These are phyloP conservation scores for Eragrostis nindensis DNA, from an alignment of 176 grass and related monocot genomes.

Conservation along the genomic window DNA sequence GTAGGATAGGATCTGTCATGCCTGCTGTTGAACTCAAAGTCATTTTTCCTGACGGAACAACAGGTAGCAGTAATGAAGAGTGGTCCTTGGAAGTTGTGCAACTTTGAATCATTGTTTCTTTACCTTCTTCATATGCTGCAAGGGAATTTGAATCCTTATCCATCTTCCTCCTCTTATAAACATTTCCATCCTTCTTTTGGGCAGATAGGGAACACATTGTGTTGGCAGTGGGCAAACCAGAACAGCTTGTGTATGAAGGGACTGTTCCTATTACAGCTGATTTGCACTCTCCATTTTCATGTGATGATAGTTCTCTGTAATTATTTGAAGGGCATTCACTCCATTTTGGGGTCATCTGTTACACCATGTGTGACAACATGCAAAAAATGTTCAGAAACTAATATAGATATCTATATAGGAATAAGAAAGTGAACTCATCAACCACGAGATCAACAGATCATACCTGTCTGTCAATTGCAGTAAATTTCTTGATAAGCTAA, in stretches of 20 bases:
- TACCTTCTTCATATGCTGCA: constrained; percentile 37
- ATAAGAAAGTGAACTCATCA: constrained; percentile 28
- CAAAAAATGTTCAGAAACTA: constrained; percentile 35
- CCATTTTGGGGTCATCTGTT: constrained; percentile 66
- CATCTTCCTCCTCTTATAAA: constrained; percentile 70
- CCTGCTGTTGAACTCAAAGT: constrained; percentile 26
- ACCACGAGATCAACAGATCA: constrained; percentile 27
- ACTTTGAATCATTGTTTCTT: constrained; percentile 44
- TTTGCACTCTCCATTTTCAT: constrained; percentile 47
- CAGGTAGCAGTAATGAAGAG: constrained; percentile 32
- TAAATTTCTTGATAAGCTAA: constrained; percentile 33
- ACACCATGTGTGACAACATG: constrained; percentile 45
- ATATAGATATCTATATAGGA: constrained; percentile 24
- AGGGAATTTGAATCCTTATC: constrained; percentile 55
- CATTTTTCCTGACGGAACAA: constrained; percentile 27
- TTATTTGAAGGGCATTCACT: constrained; percentile 46
- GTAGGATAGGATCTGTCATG: constrained; percentile 20
- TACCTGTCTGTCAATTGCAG: constrained; percentile 40
- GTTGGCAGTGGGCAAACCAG: constrained; percentile 38
- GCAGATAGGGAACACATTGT: constrained; percentile 57
- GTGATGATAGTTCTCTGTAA: constrained; percentile 39
- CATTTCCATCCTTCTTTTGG: constrained; percentile 55
- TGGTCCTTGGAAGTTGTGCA: constrained; percentile 41
- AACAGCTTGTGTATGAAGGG: constrained; percentile 35
- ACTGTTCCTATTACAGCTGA: constrained; percentile 35